These are phyloP conservation scores for Juncus effusus DNA, from an alignment of 176 grass and related monocot genomes.

Conservation along the genomic window DNA sequence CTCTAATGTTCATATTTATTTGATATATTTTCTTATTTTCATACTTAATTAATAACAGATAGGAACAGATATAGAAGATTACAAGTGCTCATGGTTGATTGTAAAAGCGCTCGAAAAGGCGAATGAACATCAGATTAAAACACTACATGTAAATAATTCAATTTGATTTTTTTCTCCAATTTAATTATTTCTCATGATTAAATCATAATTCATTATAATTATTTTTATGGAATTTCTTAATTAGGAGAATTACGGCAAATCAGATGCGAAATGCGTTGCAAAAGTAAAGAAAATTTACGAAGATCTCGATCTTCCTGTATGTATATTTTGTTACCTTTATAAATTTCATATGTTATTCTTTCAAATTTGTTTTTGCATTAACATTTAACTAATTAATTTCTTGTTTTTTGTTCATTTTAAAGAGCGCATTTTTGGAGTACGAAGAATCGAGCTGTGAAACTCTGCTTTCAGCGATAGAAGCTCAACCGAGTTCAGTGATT, in stretches of 20 bases:
- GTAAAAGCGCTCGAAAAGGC: slow-evolving; percentile 50
- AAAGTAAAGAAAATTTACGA: slow-evolving; percentile 69
- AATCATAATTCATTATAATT: neutral
- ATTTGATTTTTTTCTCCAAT: slow-evolving; percentile 1
- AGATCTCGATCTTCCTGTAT: slow-evolving; percentile 62
- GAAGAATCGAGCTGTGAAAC: slow-evolving; percentile 43
- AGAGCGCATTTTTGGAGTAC: slow-evolving; percentile 43
- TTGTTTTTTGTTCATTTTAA: neutral
- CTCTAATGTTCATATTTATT: slow-evolving; percentile 10
- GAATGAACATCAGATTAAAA: slow-evolving; percentile 35
- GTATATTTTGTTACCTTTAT: neutral
- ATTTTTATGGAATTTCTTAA: slow-evolving; percentile 16
- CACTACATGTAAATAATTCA: slow-evolving; percentile 42
- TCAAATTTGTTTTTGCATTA: neutral
- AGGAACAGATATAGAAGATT: slow-evolving; percentile 72
- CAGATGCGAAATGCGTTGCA: slow-evolving; percentile 41
- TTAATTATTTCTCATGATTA: neutral
- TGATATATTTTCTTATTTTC: slow-evolving; percentile 11
- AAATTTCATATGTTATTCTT: neutral
- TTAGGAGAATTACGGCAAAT: slow-evolving; percentile 77
- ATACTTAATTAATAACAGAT: slow-evolving; percentile 32
- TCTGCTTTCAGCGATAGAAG: slow-evolving; percentile 47
- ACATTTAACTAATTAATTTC: slow-evolving; percentile 19
- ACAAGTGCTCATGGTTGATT: slow-evolving; percentile 72
- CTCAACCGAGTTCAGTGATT: slow-evolving; percentile 44